Conservation (phyloP, 2,329 filamentous ascomycete genomes). For the Raffaelea arxii region DNA sequence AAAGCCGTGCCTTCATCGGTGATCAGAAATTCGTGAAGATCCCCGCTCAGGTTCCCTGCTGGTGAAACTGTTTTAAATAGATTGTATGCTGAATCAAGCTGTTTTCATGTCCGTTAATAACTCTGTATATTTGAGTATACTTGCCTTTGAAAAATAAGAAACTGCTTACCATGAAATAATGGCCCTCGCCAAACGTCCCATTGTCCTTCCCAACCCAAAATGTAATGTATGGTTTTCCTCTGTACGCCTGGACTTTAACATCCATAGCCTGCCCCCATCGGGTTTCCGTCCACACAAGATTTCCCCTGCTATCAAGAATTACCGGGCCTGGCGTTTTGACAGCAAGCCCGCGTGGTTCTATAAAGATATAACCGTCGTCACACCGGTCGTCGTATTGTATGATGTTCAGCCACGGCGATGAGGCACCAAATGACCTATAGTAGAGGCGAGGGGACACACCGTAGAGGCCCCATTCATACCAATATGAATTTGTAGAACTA, state of each 20-base stretch:
- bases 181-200: conserved; percentile 8
- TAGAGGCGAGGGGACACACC: conserved; percentile 4
- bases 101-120: conserved; percentile 10
- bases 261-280: conserved; percentile 19
- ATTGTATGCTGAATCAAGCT: conserved; percentile 45
- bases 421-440: conserved; percentile 6
- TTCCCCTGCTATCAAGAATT: conserved; percentile 43
- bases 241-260: conserved; percentile 25
- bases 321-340: conserved; percentile 38
- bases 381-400: conserved; percentile 2
- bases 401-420: conserved; percentile 5
- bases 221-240: conserved; percentile 40
- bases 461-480: conserved; percentile 9
- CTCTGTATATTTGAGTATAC: neutral
- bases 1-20: conserved; percentile 41
- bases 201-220: conserved; percentile 35
- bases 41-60: conserved; percentile 36
- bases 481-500: neutral
- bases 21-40: conserved; percentile 47
- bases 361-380: conserved; percentile 16
- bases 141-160: neutral
- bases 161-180: conserved; percentile 34
- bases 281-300: conserved; percentile 40
- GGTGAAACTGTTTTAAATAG: conserved; percentile 42
- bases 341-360: conserved; percentile 14